Evolutionary conservation across 1,139 yeast species (phyloP).

Genomic region (Geotrichum reessii): DNA sequence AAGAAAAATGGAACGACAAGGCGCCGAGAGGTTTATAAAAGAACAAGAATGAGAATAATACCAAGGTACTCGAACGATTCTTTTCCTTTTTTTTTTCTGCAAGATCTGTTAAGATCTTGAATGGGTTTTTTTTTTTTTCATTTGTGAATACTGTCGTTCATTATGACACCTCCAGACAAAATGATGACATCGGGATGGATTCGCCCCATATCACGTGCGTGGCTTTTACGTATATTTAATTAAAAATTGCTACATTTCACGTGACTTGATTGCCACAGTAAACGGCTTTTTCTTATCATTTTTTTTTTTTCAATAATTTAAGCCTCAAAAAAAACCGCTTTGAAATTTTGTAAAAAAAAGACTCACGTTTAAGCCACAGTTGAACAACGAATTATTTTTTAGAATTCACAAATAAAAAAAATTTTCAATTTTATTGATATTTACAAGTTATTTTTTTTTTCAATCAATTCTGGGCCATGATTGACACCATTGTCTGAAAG

Average conservation of each 20-base stretch:
- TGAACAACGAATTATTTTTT: too few species aligned
- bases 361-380: neutral
- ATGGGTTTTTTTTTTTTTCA: too few species aligned
- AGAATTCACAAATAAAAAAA: too few species aligned
- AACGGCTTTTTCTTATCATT: too few species aligned
- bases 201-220: neutral
- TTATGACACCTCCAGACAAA: neutral
- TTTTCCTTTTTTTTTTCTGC: neutral
- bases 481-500: too few species aligned
- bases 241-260: neutral
- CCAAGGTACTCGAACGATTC: neutral
- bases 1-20: neutral
- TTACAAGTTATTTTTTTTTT: too few species aligned
- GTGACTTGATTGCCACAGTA: neutral
- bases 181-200: neutral
- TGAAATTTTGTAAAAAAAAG: neutral
- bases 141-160: neutral
- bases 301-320: too few species aligned
- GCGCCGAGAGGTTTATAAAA: neutral
- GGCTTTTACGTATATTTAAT: neutral
- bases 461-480: too few species aligned
- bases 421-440: too few species aligned
- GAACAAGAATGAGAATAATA: neutral
- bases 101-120: too few species aligned
- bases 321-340: neutral